phyloP scores from a whole-genome alignment of 768 basidiomycete genomes.

The Botryobasidium botryosum region DNA sequence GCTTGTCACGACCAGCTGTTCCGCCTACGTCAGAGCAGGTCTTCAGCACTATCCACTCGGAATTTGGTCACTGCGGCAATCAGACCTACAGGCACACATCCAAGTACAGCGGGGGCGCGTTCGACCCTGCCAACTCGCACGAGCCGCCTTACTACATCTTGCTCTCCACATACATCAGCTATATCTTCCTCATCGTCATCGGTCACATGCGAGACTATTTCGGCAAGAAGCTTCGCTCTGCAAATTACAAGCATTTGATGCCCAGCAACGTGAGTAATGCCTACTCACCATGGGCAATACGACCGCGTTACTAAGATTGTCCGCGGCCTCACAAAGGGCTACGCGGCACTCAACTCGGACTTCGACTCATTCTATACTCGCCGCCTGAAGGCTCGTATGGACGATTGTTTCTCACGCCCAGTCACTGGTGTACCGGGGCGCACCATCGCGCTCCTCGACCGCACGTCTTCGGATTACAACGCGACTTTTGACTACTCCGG shows the following conservation, averaged over 20 bases:
- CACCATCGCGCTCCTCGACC: constrained; percentile 73
- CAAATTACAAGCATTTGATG: constrained; percentile 64
- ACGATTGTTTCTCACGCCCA: constrained; percentile 88
- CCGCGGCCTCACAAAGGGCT: constrained; percentile 40
- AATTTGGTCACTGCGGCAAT: constrained; percentile 84
- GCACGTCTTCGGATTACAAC: constrained; percentile 68
- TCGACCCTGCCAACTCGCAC: constrained; percentile 31
- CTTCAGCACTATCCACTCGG: constrained; percentile 65
- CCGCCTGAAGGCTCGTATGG: constrained; percentile 82
- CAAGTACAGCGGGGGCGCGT: constrained; percentile 32
- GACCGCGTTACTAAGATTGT: background rate
- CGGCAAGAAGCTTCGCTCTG: constrained; percentile 62
- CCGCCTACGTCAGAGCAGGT: constrained; percentile 70
- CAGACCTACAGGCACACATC: constrained; percentile 54
- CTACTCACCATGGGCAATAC: background rate
- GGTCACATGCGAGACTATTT: constrained; percentile 93
- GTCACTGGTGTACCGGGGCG: constrained; percentile 92
- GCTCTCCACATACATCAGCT: constrained; percentile 82
- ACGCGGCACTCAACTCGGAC: constrained; percentile 91
- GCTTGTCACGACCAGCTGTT: constrained; percentile 39
- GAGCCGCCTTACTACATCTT: constrained; percentile 84
- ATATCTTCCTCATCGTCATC: constrained; percentile 77
- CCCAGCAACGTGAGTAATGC: constrained; percentile 50
- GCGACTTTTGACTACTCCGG: constrained; percentile 63
- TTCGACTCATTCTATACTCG: constrained; percentile 99